Conservation (phyloP, 2,329 filamentous ascomycete species). For the Stachybotrys echinatus region DNA sequence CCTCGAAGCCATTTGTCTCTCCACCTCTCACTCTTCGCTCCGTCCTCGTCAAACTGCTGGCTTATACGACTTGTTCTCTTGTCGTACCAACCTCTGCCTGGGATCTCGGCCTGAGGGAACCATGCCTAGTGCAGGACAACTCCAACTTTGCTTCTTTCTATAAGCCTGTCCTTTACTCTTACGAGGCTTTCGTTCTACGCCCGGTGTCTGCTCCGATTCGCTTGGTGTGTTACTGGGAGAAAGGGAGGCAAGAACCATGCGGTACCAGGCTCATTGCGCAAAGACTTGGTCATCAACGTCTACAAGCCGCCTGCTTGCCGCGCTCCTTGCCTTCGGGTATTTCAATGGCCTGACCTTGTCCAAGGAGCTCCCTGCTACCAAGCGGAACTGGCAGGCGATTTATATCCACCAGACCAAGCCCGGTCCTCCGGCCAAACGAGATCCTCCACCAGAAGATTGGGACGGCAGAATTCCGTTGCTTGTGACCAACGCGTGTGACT, state of each 20-base stretch:
- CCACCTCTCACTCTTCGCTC: too few relatives aligned
- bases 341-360: background rate
- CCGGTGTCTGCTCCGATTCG: background rate
- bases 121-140: too few relatives aligned
- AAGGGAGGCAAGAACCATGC: background rate
- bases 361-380: background rate
- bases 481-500: constrained; percentile 66
- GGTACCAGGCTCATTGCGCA: background rate
- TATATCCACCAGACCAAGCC: constrained; percentile 19
- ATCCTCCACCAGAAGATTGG: constrained; percentile 22
- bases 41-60: too few relatives aligned
- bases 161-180: too few relatives aligned
- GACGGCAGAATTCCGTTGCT: constrained; percentile 51
- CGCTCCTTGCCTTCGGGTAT: background rate
- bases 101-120: too few relatives aligned
- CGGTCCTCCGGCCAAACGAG: constrained; percentile 17
- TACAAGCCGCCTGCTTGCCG: background rate
- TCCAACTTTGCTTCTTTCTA: too few relatives aligned
- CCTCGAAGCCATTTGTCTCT: too few relatives aligned
- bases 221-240: background rate
- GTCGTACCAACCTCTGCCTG: too few relatives aligned
- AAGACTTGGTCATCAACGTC: background rate
- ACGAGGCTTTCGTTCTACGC: too few relatives aligned
- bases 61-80: too few relatives aligned
- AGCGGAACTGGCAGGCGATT: constrained; percentile 18